phyloP scores from a whole-genome alignment of 208 protist genomes.

The Tetramitus jugosus region DNA sequence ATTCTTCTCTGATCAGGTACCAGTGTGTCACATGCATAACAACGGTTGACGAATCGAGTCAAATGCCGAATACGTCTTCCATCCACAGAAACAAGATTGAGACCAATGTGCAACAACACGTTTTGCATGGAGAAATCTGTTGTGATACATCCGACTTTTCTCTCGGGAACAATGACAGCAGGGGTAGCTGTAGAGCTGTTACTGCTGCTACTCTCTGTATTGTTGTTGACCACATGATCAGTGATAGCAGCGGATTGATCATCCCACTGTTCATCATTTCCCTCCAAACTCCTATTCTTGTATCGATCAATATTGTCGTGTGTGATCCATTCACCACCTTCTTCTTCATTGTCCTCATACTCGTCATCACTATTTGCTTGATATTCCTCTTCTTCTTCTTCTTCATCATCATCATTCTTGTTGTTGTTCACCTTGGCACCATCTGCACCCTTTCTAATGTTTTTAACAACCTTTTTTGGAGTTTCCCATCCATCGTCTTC shows the following conservation, averaged over 20 bases:
- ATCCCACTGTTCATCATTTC: too few relatives aligned
- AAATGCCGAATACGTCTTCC: background rate
- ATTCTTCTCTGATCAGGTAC: background rate
- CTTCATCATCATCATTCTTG: too few relatives aligned
- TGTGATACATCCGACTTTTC: conserved; percentile 6
- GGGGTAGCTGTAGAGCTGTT: too few relatives aligned
- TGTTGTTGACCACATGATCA: too few relatives aligned
- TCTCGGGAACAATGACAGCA: too few relatives aligned
- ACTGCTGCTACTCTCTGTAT: too few relatives aligned
- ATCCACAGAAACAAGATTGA: background rate
- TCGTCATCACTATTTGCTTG: background rate
- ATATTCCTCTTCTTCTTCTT: too few relatives aligned
- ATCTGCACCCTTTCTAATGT: background rate
- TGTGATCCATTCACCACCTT: background rate
- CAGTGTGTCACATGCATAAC: background rate
- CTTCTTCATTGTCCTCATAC: background rate
- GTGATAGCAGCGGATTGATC: too few relatives aligned
- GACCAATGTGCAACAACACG: background rate
- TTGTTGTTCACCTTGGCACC: background rate
- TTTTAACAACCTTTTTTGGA: background rate
- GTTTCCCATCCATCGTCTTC: background rate
- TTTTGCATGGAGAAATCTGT: background rate
- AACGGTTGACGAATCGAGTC: background rate
- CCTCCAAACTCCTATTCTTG: too few relatives aligned
- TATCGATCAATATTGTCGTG: too few relatives aligned